Conservation (phyloP, 306 rosid genomes). For the Malus sieversii region DNA sequence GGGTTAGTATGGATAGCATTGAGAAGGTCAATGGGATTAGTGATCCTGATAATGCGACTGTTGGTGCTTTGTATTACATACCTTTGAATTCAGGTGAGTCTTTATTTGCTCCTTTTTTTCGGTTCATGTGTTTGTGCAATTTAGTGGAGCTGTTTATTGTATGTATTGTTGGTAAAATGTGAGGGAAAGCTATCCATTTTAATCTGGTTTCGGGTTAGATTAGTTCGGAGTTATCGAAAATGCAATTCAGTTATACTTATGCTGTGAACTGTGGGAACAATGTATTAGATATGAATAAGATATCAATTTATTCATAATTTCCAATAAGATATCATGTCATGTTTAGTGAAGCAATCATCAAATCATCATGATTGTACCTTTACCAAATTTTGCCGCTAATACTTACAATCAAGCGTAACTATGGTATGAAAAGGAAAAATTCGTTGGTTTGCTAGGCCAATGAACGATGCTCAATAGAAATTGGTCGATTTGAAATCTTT, state of each 20-base stretch:
- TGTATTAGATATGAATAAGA: neutral
- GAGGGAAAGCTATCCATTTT: neutral
- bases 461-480: neutral
- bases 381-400: neutral
- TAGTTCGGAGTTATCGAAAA: neutral
- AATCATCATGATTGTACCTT: neutral
- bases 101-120: neutral
- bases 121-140: neutral
- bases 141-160: neutral
- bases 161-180: neutral
- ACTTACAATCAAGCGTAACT: neutral
- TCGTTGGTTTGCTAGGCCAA: neutral
- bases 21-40: constrained; percentile 69
- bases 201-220: neutral
- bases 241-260: neutral
- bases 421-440: neutral
- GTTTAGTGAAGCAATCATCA: neutral
- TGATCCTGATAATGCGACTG: constrained; percentile 78
- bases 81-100: constrained; percentile 86
- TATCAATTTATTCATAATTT: neutral
- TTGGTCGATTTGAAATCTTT: neutral
- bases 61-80: constrained; percentile 73
- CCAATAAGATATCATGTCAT: neutral
- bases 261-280: neutral
- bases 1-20: constrained; percentile 93